These are phyloP conservation scores for Saksenaea vasiformis DNA, from an alignment of 371 early-diverging fungal genomes.

Conservation along the genomic window DNA sequence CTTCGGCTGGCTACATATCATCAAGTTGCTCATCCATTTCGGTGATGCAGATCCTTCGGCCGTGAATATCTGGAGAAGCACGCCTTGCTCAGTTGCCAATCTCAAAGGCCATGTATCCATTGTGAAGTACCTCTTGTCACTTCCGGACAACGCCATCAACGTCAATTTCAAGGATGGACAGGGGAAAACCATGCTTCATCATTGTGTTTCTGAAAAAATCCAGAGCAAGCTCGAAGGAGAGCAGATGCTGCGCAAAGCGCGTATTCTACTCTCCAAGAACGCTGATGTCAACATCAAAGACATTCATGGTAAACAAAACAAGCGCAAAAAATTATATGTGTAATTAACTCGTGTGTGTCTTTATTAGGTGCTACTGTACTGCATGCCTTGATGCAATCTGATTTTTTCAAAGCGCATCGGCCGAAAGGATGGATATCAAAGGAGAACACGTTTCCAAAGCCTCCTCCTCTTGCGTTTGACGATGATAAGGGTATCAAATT, in stretches of 20 bases:
- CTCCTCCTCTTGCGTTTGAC: conserved; percentile 20
- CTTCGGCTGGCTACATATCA: conserved; percentile 49
- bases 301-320: conserved; percentile 31
- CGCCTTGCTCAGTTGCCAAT: conserved; percentile 61
- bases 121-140: conserved; percentile 47
- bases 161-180: conserved; percentile 54
- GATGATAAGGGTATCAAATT: conserved; percentile 35
- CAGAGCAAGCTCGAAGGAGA: conserved; percentile 34
- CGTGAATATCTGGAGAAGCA: conserved; percentile 57
- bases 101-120: conserved; percentile 58
- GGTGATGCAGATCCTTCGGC: conserved; percentile 48
- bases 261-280: conserved; percentile 40
- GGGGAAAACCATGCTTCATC: conserved; percentile 55
- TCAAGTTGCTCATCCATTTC: conserved; percentile 45
- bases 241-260: conserved; percentile 29
- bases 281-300: conserved; percentile 44
- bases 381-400: conserved; percentile 37
- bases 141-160: conserved; percentile 29
- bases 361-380: conserved; percentile 48
- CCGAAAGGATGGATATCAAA: conserved; percentile 17
- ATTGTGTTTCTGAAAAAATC: conserved; percentile 24
- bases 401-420: conserved; percentile 14
- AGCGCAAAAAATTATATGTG: too few species aligned
- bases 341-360: neutral
- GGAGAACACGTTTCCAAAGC: neutral